phyloP scores from a whole-genome alignment of 768 basidiomycete genomes.

The Leucosporidium yakuticum region DNA sequence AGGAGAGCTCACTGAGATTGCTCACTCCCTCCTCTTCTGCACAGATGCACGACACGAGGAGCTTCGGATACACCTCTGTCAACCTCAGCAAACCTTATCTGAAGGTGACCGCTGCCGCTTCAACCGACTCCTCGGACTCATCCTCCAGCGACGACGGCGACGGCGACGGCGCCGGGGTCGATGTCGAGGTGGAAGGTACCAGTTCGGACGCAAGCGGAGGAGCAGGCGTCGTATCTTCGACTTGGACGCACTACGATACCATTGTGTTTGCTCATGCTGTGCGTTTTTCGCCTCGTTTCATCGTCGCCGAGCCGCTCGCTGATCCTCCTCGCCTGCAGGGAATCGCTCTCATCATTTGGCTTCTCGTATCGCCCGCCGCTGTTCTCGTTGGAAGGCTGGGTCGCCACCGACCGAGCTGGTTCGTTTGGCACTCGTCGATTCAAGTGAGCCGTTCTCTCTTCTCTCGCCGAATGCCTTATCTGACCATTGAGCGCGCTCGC shows the following conservation, averaged over 20 bases:
- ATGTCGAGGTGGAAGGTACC: background rate
- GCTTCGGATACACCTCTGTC: too few relatives aligned
- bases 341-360: conserved; percentile 14
- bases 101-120: too few relatives aligned
- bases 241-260: conserved; percentile 6
- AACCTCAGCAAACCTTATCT: too few relatives aligned
- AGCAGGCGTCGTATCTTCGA: background rate
- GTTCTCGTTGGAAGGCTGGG: conserved; percentile 12
- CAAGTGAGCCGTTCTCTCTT: background rate
- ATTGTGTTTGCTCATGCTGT: conserved; percentile 6
- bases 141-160: background rate
- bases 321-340: background rate
- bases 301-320: background rate
- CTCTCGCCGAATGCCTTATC: background rate
- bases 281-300: background rate
- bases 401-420: background rate
- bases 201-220: background rate
- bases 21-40: background rate
- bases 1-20: background rate
- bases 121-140: too few relatives aligned
- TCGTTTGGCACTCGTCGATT: conserved; percentile 8
- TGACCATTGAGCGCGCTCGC: background rate
- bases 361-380: conserved; percentile 10
- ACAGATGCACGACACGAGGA: too few relatives aligned
- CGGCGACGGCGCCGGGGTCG: background rate